Conservation (phyloP, 805 yeast genomes). For the Metschnikowia santaceciliae region DNA sequence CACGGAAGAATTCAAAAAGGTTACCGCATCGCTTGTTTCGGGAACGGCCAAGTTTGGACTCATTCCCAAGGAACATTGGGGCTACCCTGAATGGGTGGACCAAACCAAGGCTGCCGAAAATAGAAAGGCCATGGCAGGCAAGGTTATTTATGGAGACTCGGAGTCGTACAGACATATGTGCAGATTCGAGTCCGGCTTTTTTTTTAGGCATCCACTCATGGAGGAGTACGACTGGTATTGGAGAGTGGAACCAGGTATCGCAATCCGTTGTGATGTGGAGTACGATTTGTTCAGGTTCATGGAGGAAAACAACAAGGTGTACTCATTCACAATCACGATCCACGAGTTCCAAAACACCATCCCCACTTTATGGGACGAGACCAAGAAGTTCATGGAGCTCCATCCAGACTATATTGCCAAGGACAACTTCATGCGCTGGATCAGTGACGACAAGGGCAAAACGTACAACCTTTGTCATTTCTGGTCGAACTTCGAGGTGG, state of each 20-base stretch:
- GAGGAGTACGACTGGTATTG: conserved; percentile 84
- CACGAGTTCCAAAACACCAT: conserved; percentile 83
- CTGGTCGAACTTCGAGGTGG: conserved; percentile 90
- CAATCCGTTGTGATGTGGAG: conserved; percentile 76
- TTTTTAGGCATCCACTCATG: conserved; percentile 72
- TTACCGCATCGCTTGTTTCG: conserved; percentile 63
- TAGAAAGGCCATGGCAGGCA: conserved; percentile 53
- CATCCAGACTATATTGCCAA: conserved; percentile 59
- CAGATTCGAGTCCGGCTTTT: conserved; percentile 86
- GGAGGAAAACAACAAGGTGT: conserved; percentile 71
- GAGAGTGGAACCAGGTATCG: conserved; percentile 90
- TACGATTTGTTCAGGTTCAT: conserved; percentile 83
- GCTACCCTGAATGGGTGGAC: conserved; percentile 82
- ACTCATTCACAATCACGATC: conserved; percentile 82
- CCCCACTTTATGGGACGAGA: conserved; percentile 77
- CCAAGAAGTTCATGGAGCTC: conserved; percentile 59
- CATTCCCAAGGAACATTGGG: conserved; percentile 85
- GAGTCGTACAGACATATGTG: conserved; percentile 90
- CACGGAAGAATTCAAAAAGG: conserved; percentile 70
- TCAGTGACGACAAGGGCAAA: conserved; percentile 64
- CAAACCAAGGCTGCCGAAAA: conserved; percentile 61
- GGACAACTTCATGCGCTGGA: conserved; percentile 65
- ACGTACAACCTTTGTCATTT: conserved; percentile 80
- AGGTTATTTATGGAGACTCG: conserved; percentile 70
- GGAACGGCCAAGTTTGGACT: conserved; percentile 77